Percentiles rank a stretch among this genome's conserved stretches.
These are phyloP conservation scores for Epithemia pelagica DNA, from an alignment of 108 stramenopile species.

Conservation along the genomic window DNA sequence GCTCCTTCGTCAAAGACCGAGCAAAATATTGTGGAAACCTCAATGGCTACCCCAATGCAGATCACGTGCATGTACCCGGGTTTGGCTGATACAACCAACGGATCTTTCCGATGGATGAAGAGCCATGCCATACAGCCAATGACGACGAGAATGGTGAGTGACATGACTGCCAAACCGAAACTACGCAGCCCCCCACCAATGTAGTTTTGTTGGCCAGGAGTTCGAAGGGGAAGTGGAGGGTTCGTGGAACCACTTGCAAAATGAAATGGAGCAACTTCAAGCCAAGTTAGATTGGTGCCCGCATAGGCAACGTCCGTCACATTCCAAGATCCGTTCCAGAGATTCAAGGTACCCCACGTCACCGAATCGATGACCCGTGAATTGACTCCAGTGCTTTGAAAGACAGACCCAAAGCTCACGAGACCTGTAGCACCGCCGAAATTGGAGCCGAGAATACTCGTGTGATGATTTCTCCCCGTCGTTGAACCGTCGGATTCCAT, in stretches of 20 bases:
- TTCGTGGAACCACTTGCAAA: conserved; percentile 1
- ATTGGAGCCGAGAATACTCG: not conserved
- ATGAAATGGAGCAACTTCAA: not conserved
- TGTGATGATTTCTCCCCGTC: too few relatives aligned
- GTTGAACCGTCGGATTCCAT: not conserved
- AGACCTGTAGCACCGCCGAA: conserved; percentile 4
- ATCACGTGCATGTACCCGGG: conserved; percentile 32
- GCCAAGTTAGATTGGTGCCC: not conserved
- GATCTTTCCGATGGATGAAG: not conserved
- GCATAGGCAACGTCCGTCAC: not conserved
- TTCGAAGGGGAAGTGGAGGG: conserved; percentile 2
- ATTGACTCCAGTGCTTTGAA: not conserved
- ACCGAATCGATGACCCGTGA: not conserved
- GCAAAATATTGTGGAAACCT: not conserved
- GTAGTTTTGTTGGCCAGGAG: conserved; percentile 5
- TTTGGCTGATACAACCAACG: conserved; percentile 13
- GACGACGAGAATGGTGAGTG: not conserved
- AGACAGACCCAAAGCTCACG: not conserved
- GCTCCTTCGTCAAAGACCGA: not conserved
- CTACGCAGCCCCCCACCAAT: not conserved
- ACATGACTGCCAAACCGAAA: not conserved
- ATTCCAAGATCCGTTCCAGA: not conserved
- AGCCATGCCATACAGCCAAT: not conserved
- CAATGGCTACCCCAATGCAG: conserved; percentile 3
- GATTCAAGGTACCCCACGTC: not conserved